A percentile compares a stretch with the other conserved stretches of the same genome.
phyloP scores from a whole-genome alignment of 345 rosid genomes.

The Limnanthes douglasii region DNA sequence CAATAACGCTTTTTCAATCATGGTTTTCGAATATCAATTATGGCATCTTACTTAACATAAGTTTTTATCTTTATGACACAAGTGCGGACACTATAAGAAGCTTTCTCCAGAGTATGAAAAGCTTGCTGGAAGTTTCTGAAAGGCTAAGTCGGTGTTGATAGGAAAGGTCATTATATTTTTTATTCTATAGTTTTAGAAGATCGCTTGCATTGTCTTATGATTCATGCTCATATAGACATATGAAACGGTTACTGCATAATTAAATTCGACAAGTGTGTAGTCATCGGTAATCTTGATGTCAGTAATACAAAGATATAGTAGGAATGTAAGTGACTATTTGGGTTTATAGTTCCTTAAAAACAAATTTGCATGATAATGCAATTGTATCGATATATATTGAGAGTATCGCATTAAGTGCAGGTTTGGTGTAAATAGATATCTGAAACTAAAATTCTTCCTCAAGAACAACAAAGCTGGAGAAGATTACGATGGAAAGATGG shows the following conservation, averaged over 20 bases:
- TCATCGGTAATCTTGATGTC: conserved; percentile 85
- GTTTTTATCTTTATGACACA: too few species aligned
- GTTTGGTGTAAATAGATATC: conserved; percentile 84
- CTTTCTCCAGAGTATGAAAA: conserved; percentile 90
- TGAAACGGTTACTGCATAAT: conserved; percentile 81
- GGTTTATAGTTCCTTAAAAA: neutral
- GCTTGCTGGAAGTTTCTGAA: conserved; percentile 52
- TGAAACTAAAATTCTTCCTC: conserved; percentile 84
- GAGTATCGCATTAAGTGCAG: conserved; percentile 15
- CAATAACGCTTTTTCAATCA: too few species aligned
- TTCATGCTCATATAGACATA: conserved; percentile 31
- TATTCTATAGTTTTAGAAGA: conserved; percentile 1
- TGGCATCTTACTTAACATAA: too few species aligned
- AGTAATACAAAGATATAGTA: conserved; percentile 59
- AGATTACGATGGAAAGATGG: conserved; percentile 85
- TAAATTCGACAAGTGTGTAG: conserved; percentile 60
- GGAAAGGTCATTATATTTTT: conserved; percentile 50
- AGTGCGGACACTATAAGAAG: conserved; percentile 98
- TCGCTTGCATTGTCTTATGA: neutral
- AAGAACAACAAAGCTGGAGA: conserved; percentile 88
- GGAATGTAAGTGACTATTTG: conserved; percentile 50
- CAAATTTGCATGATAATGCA: neutral
- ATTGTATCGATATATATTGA: neutral
- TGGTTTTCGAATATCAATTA: too few species aligned
- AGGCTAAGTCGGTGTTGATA: conserved; percentile 72